Evolutionary conservation across 768 basidiomycete genomes (phyloP), one percentile per base, ranked within the genome.

Genomic region (Pulveroboletus sp.): DNA sequence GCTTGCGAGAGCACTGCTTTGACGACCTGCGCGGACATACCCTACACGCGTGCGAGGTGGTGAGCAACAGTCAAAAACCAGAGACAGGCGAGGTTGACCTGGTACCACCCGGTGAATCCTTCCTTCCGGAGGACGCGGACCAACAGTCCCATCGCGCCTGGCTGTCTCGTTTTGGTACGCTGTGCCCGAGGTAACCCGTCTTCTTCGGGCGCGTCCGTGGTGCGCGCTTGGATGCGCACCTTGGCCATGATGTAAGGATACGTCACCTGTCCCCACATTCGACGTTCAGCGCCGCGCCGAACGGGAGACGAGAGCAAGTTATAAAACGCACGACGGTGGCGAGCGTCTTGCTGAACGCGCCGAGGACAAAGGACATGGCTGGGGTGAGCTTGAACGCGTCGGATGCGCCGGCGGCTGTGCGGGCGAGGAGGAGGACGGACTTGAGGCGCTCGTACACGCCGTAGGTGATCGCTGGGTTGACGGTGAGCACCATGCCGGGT

Each of bases 171-270:
- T 49, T 76, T 67, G 8, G 29, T 14, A 9, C 27, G 27, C 27
- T 12, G 27, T 6, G 27, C 27, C 2, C 14, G 34, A 5, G 51
- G 46, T 1, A 54, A 51, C 7, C 73, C 75, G 1, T 26, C 17
- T 5, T 62, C 63, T 10, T 39, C 39, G 12, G 41, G 19, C 5
- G 68, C 73, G 13, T 78, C 81, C 16, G 81, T 76, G 40, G 79
- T 78, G 24, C 88, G 82, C 7, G 94, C 91, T 68, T 98, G 95
- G 24, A 98, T 87, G 45, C 94, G 81, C 27, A 97, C 92, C 76
- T 98, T 98, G 40, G 89, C 90, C 89, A 93, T 92, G 57, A 93
- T 93, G 63, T 94, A 93, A 1, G 92, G 93, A 63, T 94, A 95
- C 3, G 92, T 95, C 24, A 93, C 89, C 93, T 93, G 57, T 19